Percentiles rank a stretch among this genome's conserved stretches.
phyloP scores from a whole-genome alignment of 495 filamentous ascomycete species.

The Trichoderma reesei region DNA sequence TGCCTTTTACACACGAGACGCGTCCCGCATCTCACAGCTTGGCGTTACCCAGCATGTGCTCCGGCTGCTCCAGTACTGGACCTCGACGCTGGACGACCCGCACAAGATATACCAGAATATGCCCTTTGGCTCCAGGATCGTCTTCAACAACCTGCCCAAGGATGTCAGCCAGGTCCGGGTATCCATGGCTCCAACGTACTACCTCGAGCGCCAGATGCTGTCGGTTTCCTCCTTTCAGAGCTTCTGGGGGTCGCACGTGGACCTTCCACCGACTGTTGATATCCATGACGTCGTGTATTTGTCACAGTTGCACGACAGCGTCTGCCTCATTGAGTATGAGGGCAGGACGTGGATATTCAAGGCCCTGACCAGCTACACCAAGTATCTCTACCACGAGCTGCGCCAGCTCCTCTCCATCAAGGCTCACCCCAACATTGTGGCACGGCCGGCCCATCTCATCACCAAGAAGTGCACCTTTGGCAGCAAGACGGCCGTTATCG shows the following conservation, averaged over 20 bases:
- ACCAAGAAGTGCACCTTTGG: constrained; percentile 38
- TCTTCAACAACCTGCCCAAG: constrained; percentile 32
- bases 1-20: constrained; percentile 40
- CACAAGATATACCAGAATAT: constrained; percentile 22
- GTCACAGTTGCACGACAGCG: constrained; percentile 36
- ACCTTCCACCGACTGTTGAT: constrained; percentile 27
- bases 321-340: constrained; percentile 31
- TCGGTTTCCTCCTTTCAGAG: constrained; percentile 19
- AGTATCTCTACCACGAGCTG: constrained; percentile 39
- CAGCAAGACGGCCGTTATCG: constrained; percentile 33
- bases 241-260: constrained; percentile 21
- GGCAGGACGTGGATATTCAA: constrained; percentile 36
- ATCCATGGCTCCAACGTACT: constrained; percentile 29
- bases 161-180: constrained; percentile 29
- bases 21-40: constrained; percentile 26
- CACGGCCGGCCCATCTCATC: constrained; percentile 32
- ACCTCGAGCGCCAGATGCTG: constrained; percentile 33
- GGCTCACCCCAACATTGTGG: constrained; percentile 33
- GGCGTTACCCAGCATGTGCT: constrained; percentile 34
- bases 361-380: constrained; percentile 37
- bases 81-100: constrained; percentile 18
- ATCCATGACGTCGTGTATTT: constrained; percentile 31
- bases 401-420: constrained; percentile 33
- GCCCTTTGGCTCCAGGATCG: constrained; percentile 39
- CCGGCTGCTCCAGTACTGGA: constrained; percentile 35